Conservation (phyloP, 2,329 filamentous ascomycete species). For the Xylariomycetidae sp. region DNA sequence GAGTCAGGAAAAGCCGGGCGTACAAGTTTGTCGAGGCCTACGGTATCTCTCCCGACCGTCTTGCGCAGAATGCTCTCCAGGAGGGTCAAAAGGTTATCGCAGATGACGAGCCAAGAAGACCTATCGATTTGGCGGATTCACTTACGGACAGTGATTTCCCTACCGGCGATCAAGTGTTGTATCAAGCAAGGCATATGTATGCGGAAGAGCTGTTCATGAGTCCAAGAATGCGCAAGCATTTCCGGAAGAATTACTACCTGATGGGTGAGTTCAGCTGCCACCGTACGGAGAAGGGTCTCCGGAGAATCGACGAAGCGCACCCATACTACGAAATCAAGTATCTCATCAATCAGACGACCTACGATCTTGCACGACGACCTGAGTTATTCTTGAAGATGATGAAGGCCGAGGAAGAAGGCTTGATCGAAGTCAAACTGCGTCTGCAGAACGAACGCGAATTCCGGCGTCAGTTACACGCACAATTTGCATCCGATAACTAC, state of each 20-base stretch:
- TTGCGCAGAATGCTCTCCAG: slow-evolving; percentile 79
- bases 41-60: slow-evolving; percentile 80
- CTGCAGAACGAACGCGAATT: slow-evolving; percentile 73
- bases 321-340: slow-evolving; percentile 99
- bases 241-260: slow-evolving; percentile 77
- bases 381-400: slow-evolving; percentile 96
- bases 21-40: slow-evolving; percentile 83
- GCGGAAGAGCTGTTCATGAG: slow-evolving; percentile 84
- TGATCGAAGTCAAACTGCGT: slow-evolving; percentile 77
- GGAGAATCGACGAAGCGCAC: slow-evolving; percentile 89
- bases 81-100: slow-evolving; percentile 74
- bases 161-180: slow-evolving; percentile 69
- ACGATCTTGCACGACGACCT: slow-evolving; percentile 73
- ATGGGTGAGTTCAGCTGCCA: slow-evolving; percentile 79
- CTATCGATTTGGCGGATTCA: slow-evolving; percentile 80
- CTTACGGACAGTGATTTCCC: slow-evolving; percentile 67
- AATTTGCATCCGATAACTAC: slow-evolving; percentile 92
- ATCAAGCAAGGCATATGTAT: slow-evolving; percentile 79
- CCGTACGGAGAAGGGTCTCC: slow-evolving; percentile 88
- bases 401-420: slow-evolving; percentile 88
- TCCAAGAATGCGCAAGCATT: slow-evolving; percentile 81
- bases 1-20: slow-evolving; percentile 71
- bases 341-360: slow-evolving; percentile 79
- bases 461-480: slow-evolving; percentile 67
- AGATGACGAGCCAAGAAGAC: slow-evolving; percentile 74